Evolutionary conservation across 768 basidiomycete genomes (phyloP).

Genomic region (Tulasnella sp.): DNA sequence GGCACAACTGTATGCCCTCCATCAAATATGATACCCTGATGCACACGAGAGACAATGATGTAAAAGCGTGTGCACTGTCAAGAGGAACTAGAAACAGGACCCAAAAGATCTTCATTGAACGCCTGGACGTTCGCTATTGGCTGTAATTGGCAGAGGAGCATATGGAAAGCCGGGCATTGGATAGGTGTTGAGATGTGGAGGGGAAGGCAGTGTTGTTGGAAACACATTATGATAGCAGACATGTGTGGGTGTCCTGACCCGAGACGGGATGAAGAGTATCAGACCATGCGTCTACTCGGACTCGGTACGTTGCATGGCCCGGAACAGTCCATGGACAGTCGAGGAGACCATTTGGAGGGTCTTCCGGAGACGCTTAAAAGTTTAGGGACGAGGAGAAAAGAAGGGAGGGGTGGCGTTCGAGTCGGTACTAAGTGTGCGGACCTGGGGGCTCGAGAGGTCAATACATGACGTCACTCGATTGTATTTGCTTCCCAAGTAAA

Average conservation of each 20-base stretch:
- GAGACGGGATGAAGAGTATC: too few relatives aligned
- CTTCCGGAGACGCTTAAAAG: not conserved
- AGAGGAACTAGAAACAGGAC: not conserved
- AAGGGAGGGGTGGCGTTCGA: not conserved
- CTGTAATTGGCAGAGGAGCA: not conserved
- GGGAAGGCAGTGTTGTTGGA: not conserved
- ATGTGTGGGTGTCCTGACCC: too few relatives aligned
- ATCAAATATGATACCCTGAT: not conserved
- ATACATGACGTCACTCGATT: too few relatives aligned
- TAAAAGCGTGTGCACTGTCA: not conserved
- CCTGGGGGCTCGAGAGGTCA: not conserved
- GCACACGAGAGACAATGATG: not conserved
- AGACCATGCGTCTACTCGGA: not conserved
- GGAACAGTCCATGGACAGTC: not conserved
- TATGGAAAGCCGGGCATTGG: not conserved
- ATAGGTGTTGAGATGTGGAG: not conserved
- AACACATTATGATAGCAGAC: not conserved
- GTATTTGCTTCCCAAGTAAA: too few relatives aligned
- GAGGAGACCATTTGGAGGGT: not conserved
- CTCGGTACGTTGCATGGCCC: not conserved
- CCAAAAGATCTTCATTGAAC: not conserved
- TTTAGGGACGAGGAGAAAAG: not conserved
- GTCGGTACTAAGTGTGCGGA: not conserved
- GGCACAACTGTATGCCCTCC: not conserved
- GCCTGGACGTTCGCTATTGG: not conserved